These are phyloP conservation scores for Pythium phragmitis DNA, from an alignment of 352 stramenopile genomes.

Conservation along the genomic window DNA sequence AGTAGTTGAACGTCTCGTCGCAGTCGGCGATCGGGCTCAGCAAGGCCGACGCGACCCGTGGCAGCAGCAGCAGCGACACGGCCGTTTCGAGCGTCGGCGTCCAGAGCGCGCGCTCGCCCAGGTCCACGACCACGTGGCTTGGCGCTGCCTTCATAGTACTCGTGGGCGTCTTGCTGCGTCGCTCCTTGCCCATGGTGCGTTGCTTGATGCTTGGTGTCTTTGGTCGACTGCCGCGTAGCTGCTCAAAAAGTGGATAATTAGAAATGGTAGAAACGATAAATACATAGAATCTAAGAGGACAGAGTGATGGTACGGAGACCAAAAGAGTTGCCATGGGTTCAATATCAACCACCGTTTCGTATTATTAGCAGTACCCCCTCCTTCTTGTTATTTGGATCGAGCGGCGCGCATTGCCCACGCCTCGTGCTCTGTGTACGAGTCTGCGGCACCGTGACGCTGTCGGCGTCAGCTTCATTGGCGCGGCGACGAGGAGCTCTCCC, in stretches of 20 bases:
- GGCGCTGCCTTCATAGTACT: neutral
- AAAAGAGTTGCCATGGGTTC: neutral
- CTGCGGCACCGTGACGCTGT: too few species aligned
- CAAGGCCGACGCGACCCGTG: constrained; percentile 57
- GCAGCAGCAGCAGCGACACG: constrained; percentile 63
- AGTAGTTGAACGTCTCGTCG: constrained; percentile 99
- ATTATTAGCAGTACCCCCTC: neutral
- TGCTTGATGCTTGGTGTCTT: too few species aligned
- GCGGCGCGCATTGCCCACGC: neutral
- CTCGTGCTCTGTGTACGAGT: too few species aligned
- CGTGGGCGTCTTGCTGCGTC: neutral
- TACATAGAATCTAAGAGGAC: neutral
- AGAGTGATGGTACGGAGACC: constrained; percentile 6
- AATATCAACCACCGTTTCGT: neutral
- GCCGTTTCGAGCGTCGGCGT: constrained; percentile 55
- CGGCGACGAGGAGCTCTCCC: neutral
- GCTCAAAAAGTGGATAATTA: neutral
- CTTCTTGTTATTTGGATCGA: neutral
- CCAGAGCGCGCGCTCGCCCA: constrained; percentile 49
- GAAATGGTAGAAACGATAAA: constrained; percentile 2
- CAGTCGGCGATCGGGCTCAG: constrained; percentile 93
- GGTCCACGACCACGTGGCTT: constrained; percentile 18
- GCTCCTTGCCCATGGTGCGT: neutral
- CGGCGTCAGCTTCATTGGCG: too few species aligned
- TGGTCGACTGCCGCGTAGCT: constrained; percentile 5